A percentile compares a stretch with the other conserved stretches of the same genome.
These are phyloP conservation scores for Cytospora piceae DNA, from an alignment of 2,329 filamentous ascomycete genomes.

Conservation along the genomic window DNA sequence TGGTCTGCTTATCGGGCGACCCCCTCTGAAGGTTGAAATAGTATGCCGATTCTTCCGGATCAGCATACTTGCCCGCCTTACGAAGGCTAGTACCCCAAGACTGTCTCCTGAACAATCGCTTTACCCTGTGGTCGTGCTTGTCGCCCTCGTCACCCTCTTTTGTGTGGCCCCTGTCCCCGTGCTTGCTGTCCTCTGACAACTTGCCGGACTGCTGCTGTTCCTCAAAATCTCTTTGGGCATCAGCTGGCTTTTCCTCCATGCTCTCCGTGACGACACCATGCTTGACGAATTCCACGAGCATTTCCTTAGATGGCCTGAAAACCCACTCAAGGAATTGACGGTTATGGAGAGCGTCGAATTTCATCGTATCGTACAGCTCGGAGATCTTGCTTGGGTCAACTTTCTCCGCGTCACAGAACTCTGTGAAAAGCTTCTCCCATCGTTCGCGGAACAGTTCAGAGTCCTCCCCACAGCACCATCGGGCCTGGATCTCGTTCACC, in stretches of 20 bases:
- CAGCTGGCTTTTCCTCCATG: constrained; percentile 39
- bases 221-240: constrained; percentile 44
- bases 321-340: constrained; percentile 96
- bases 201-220: constrained; percentile 39
- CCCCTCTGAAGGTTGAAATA: constrained; percentile 93
- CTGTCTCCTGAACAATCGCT: constrained; percentile 61
- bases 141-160: constrained; percentile 50
- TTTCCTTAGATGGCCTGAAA: constrained; percentile 81
- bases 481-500: constrained; percentile 75
- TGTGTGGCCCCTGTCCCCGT: constrained; percentile 42
- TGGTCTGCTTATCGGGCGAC: constrained; percentile 63
- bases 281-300: constrained; percentile 73
- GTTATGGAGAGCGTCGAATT: constrained; percentile 97
- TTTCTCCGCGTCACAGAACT: constrained; percentile 96
- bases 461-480: constrained; percentile 97
- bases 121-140: constrained; percentile 44
- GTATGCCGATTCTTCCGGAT: constrained; percentile 54
- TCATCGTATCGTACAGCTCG: constrained; percentile 99
- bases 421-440: constrained; percentile 97
- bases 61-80: constrained; percentile 57
- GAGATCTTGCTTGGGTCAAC: constrained; percentile 98
- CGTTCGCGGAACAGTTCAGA: constrained; percentile 92
- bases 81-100: constrained; percentile 62
- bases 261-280: constrained; percentile 38
- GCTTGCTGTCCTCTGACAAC: constrained; percentile 43